phyloP scores from a whole-genome alignment of 176 grass and related monocot species.

The Eragrostis nindensis region DNA sequence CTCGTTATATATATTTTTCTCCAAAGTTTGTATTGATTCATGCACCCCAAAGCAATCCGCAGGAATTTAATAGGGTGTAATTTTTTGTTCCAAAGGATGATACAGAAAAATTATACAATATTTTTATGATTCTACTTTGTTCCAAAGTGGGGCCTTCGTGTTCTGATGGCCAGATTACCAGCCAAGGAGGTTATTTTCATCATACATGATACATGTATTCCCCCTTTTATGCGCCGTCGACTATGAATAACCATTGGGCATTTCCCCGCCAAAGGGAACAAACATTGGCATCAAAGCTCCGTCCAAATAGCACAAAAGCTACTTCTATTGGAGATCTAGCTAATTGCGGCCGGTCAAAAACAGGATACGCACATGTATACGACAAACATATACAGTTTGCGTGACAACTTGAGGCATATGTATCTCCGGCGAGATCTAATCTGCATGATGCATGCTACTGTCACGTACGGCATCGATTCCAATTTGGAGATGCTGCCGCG shows the following conservation, averaged over 20 bases:
- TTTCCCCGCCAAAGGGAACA: neutral
- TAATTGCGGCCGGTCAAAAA: neutral
- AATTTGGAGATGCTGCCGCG: neutral
- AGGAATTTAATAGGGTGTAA: no score
- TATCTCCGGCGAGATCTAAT: slow-evolving; percentile 19
- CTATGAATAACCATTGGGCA: neutral
- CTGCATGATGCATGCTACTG: neutral
- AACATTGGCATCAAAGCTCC: neutral
- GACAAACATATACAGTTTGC: neutral
- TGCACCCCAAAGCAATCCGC: no score
- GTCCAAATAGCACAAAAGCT: neutral
- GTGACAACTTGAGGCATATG: neutral
- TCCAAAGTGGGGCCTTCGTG: no score
- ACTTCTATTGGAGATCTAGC: neutral
- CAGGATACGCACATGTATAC: neutral
- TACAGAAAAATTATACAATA: no score
- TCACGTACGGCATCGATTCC: neutral
- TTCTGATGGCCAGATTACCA: no score
- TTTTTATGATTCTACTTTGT: no score
- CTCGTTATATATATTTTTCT: no score
- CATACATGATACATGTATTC: no score
- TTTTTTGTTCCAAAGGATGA: no score
- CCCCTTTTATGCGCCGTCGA: neutral
- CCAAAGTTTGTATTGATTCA: no score
- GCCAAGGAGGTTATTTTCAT: no score